Evolutionary conservation across 768 basidiomycete species (phyloP).

Genomic region (Exidia glandulosa): DNA sequence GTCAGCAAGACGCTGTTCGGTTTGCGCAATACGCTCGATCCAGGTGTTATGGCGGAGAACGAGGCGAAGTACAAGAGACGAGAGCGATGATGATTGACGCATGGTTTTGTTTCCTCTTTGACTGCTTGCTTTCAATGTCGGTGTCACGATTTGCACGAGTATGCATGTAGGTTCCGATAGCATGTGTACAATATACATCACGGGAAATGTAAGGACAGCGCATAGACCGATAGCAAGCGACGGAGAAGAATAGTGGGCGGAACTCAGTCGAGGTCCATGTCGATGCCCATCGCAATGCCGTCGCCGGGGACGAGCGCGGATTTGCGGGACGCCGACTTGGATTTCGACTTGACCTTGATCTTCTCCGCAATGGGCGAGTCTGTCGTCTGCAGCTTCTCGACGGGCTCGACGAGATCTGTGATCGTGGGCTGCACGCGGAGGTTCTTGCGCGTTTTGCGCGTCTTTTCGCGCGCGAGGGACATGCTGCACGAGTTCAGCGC

Average conservation of each 20-base stretch:
- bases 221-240: slow-evolving; percentile 1
- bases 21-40: slow-evolving; percentile 86
- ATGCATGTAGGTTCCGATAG: not conserved
- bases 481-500: slow-evolving; percentile 42
- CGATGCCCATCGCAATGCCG: slow-evolving; percentile 84
- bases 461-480: slow-evolving; percentile 68
- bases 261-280: slow-evolving; percentile 50
- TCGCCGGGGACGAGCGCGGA: slow-evolving; percentile 75
- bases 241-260: not conserved
- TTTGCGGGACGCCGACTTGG: slow-evolving; percentile 22
- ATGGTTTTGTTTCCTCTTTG: not conserved
- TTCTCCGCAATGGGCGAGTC: slow-evolving; percentile 53
- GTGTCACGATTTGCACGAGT: not conserved
- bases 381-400: slow-evolving; percentile 28
- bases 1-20: slow-evolving; percentile 93
- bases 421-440: slow-evolving; percentile 64
- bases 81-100: not conserved
- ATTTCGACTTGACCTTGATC: slow-evolving; percentile 58
- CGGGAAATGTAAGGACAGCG: not conserved
- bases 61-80: slow-evolving; percentile 91
- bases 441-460: slow-evolving; percentile 7
- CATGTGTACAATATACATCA: not conserved
- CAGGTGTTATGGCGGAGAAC: slow-evolving; percentile 67
- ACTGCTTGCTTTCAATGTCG: not conserved
- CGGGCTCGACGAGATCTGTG: slow-evolving; percentile 52